These are phyloP conservation scores for Liriodendron chinense DNA, from an alignment of 164 flowering plant species.

Conservation along the genomic window DNA sequence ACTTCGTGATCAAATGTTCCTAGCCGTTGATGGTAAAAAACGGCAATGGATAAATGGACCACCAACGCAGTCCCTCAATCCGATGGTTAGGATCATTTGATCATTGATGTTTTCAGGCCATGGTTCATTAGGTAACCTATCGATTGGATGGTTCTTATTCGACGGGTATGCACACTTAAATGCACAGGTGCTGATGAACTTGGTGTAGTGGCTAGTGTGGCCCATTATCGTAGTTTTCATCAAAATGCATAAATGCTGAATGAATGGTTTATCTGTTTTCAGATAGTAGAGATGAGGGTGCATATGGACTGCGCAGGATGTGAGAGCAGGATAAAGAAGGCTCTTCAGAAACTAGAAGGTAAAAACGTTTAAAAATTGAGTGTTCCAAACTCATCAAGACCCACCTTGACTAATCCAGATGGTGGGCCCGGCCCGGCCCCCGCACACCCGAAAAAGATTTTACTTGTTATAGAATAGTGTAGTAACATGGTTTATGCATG, in stretches of 20 bases:
- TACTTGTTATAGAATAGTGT: background rate
- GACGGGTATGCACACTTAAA: background rate
- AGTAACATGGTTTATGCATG: background rate
- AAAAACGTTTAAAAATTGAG: too few species aligned
- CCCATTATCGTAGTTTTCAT: background rate
- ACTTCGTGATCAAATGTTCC: too few species aligned
- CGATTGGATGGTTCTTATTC: background rate
- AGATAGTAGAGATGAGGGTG: constrained; percentile 70
- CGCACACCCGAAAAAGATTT: background rate
- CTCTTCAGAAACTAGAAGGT: constrained; percentile 34
- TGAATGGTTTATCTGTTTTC: constrained; percentile 10
- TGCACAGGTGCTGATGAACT: background rate
- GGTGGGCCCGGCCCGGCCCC: too few species aligned
- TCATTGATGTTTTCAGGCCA: background rate
- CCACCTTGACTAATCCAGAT: background rate
- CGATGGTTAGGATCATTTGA: background rate
- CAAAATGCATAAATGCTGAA: background rate
- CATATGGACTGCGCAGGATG: constrained; percentile 74
- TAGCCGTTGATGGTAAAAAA: too few species aligned
- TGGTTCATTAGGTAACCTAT: background rate
- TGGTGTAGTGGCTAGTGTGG: constrained; percentile 1
- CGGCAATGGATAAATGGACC: background rate
- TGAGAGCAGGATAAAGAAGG: constrained; percentile 54
- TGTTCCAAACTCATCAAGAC: background rate
- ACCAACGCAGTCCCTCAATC: background rate